Base-by-base conservation (phyloP, 139 green algal genomes). In the Chlorella sp. region DNA sequence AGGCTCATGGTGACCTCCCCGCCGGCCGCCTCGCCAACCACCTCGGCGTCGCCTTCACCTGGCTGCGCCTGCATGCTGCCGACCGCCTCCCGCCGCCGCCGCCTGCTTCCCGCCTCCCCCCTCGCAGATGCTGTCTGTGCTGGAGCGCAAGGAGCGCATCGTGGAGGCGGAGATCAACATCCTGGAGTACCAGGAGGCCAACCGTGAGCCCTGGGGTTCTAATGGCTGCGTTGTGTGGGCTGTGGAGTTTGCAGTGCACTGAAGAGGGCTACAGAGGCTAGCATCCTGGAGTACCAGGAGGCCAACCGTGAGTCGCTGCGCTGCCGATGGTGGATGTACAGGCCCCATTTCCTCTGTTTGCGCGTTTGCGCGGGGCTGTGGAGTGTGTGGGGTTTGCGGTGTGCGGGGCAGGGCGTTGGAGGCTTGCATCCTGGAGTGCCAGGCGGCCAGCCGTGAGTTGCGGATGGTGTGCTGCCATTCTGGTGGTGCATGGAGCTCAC, bases 61-160 rank as follows among this genome's bases (percentile, higher is more conserved):
- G 3, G 67, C 26, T 11, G 11, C 46, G 46, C 46, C 51, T 60
- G 13, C 22, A 11, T 60, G 14, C 51, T 54, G 46, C 64, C 41
- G 64, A 32, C 64, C 41, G 32, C 20, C 30, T 40, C 32, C 44
- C 73, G 58, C n/a, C n/a, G n/a, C 24, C 38, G 22, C 41, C 16
- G 1, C 20, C 36, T 14, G 24, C 26, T 16, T 5, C 14, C 26
- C 30, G 32, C 30, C 36, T 7, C 48, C 3, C 36, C 46, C 28
- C 5, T 16, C 38, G 32, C 54, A 82, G 73, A 82, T 86, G 82
- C 60, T 82, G 58, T 9, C 51, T n/a, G 73, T 86, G 73, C 60
- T 86, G 73, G 82, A 86, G 58, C 73, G 82, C 28, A 82, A 80
- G 60, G 82, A 86, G 82, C 58, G 44, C 19, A 43, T 68, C 20